Conservation (phyloP, 257 asterid genomes). For the Coffea canephora region DNA sequence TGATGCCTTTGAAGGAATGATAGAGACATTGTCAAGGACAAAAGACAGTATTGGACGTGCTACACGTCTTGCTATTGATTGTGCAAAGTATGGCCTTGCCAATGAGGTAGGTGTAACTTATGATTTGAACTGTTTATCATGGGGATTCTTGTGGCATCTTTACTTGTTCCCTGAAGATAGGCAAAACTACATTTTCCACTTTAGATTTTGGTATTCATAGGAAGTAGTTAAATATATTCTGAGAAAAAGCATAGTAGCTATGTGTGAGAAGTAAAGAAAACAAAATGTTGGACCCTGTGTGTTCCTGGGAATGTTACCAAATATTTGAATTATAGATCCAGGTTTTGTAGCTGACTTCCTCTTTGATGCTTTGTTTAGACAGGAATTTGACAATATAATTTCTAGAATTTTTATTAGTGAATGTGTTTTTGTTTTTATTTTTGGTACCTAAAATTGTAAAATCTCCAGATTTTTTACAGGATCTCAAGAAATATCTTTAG, state of each 20-base stretch:
- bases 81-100: slow-evolving; percentile 93
- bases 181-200: not conserved
- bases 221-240: not conserved
- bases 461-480: too few relatives aligned
- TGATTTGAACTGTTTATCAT: not conserved
- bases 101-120: slow-evolving; percentile 56
- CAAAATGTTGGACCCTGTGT: not conserved
- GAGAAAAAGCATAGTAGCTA: not conserved
- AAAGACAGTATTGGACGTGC: slow-evolving; percentile 99
- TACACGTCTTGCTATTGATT: slow-evolving; percentile 97
- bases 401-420: not conserved
- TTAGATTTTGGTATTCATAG: not conserved
- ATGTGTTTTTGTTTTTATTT: too few relatives aligned
- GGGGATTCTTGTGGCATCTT: not conserved
- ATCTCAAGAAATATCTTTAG: too few relatives aligned
- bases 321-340: not conserved
- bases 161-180: not conserved
- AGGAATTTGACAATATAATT: not conserved
- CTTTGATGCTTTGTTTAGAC: not conserved
- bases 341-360: not conserved
- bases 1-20: slow-evolving; percentile 99
- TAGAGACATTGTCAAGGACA: slow-evolving; percentile 97
- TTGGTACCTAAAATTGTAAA: not conserved
- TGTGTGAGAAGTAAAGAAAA: not conserved
- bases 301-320: not conserved